phyloP scores from a whole-genome alignment of 495 filamentous ascomycete species.

The Monascus purpureus region DNA sequence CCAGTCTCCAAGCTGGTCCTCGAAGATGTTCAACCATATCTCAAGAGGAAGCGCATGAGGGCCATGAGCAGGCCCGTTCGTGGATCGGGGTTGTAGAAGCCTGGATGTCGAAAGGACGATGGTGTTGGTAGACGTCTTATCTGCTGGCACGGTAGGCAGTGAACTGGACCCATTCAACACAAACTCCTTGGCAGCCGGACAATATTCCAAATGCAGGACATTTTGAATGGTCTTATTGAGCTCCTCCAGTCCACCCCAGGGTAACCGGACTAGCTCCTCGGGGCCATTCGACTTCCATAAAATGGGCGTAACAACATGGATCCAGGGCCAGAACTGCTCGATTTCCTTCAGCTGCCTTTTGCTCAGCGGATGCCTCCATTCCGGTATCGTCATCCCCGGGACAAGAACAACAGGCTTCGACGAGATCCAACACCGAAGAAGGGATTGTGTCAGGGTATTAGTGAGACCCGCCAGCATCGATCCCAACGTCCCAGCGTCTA shows the following conservation, averaged over 20 bases:
- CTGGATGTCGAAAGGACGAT: conserved; percentile 37
- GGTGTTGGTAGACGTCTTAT: conserved; percentile 45
- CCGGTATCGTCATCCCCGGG: conserved; percentile 65
- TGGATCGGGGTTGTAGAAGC: conserved; percentile 20
- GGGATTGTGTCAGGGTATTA: conserved; percentile 56
- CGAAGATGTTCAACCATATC: conserved; percentile 77
- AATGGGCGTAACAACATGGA: conserved; percentile 54
- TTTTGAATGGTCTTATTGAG: conserved; percentile 53
- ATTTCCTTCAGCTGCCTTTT: conserved; percentile 72
- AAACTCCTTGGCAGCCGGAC: background rate
- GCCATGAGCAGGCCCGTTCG: conserved; percentile 10
- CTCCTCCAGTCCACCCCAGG: conserved; percentile 55
- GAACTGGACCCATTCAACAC: background rate
- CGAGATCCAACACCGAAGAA: conserved; percentile 70
- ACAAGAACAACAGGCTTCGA: conserved; percentile 70
- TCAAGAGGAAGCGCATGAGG: conserved; percentile 52
- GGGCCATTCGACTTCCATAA: conserved; percentile 55
- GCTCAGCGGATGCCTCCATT: conserved; percentile 81
- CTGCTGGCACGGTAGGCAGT: conserved; percentile 21
- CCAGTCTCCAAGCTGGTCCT: conserved; percentile 70
- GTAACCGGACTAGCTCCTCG: conserved; percentile 32
- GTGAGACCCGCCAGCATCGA: conserved; percentile 73
- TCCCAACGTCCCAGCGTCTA: conserved; percentile 65
- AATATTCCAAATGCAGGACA: conserved; percentile 9
- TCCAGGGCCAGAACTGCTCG: conserved; percentile 67